These are phyloP conservation scores for Tarenaya hassleriana DNA, from an alignment of 345 rosid genomes.

Conservation along the genomic window DNA sequence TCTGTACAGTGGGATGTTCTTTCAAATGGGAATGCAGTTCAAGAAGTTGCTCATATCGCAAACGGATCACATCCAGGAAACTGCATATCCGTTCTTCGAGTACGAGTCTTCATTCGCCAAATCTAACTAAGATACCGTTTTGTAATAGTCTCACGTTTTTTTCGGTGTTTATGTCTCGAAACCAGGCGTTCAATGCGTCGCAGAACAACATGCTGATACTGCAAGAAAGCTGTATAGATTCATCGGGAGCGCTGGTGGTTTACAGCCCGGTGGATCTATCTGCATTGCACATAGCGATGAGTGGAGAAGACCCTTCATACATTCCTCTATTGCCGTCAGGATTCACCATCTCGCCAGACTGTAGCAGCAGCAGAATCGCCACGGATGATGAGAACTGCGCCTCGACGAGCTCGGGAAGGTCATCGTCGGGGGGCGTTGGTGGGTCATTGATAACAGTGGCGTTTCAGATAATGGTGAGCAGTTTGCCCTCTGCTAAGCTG, in stretches of 20 bases:
- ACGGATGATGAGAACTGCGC: slow-evolving; percentile 52
- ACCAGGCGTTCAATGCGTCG: slow-evolving; percentile 63
- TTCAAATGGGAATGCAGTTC: slow-evolving; percentile 72
- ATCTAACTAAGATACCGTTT: too few species aligned
- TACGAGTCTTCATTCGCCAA: slow-evolving; percentile 29
- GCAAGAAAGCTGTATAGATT: slow-evolving; percentile 90
- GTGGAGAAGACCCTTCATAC: slow-evolving; percentile 84
- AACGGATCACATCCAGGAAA: slow-evolving; percentile 86
- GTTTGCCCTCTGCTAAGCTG: slow-evolving; percentile 77
- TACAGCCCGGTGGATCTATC: slow-evolving; percentile 86
- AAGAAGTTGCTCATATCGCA: slow-evolving; percentile 92
- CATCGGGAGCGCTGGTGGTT: slow-evolving; percentile 72
- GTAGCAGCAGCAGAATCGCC: slow-evolving; percentile 25
- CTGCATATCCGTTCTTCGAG: slow-evolving; percentile 90
- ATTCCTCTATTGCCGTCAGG: slow-evolving; percentile 94
- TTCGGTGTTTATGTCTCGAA: background rate
- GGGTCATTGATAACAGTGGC: slow-evolving; percentile 85
- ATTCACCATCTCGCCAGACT: slow-evolving; percentile 70
- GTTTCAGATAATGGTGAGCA: slow-evolving; percentile 88
- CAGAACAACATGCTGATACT: slow-evolving; percentile 86
- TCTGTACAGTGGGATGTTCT: slow-evolving; percentile 86
- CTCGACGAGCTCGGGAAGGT: slow-evolving; percentile 60
- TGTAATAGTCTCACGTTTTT: too few species aligned
- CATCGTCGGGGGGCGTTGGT: slow-evolving; percentile 21
- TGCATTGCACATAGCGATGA: slow-evolving; percentile 82